Conservation (phyloP, 179 eudicot genomes). For the Drosera spatulata region DNA sequence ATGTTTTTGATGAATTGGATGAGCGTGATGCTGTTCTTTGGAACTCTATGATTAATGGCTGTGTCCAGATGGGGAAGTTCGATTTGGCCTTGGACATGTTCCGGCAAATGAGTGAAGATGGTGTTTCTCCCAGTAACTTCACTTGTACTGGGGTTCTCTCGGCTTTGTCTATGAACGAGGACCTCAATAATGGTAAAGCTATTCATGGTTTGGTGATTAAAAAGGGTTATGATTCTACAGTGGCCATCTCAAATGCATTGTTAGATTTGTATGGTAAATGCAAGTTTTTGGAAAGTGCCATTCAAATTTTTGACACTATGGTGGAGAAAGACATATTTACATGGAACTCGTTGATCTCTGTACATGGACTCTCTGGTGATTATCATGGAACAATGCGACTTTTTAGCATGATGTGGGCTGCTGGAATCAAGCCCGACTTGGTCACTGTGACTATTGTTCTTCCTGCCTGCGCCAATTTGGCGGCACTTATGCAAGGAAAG, state of each 20-base stretch:
- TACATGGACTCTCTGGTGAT: conserved; percentile 29
- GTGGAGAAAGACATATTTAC: conserved; percentile 24
- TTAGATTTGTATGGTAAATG: conserved; percentile 28
- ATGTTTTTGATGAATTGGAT: conserved; percentile 33
- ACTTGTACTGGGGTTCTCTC: conserved; percentile 42
- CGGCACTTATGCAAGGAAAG: conserved; percentile 26
- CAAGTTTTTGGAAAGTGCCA: conserved; percentile 19
- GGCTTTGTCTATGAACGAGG: conserved; percentile 20
- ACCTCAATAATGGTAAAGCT: conserved; percentile 15
- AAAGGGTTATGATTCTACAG: conserved; percentile 26
- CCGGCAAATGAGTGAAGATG: conserved; percentile 28
- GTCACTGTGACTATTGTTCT: conserved; percentile 23
- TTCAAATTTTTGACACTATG: conserved; percentile 17
- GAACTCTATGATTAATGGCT: conserved; percentile 37
- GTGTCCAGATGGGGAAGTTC: conserved; percentile 19
- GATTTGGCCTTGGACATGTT: conserved; percentile 21
- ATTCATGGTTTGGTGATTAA: conserved; percentile 22
- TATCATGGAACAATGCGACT: conserved; percentile 32
- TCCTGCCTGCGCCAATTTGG: conserved; percentile 36
- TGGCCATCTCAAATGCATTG: conserved; percentile 28
- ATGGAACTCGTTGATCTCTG: conserved; percentile 43
- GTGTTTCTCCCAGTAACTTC: conserved; percentile 30
- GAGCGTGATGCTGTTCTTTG: conserved; percentile 26
- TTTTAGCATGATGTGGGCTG: conserved; percentile 30
- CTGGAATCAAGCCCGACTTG: conserved; percentile 19